Base-by-base conservation (phyloP, 2,329 filamentous ascomycete species). In the Zymoseptoria ardabiliae region DNA sequence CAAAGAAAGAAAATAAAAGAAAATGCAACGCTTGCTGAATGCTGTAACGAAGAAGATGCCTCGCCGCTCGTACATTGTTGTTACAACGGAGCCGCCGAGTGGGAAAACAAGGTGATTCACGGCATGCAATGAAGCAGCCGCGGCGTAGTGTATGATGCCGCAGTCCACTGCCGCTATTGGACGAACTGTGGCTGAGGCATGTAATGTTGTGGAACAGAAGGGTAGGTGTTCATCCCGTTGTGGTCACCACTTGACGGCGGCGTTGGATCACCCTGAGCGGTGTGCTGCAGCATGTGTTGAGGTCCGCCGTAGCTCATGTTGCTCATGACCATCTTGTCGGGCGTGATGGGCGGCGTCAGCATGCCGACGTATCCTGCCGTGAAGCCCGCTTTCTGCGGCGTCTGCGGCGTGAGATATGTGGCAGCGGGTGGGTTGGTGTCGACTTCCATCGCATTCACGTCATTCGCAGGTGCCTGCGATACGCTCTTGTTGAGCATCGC, bases 271-370 rank as follows among this genome's bases (percentile, higher is more conserved):
- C 67, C 70, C 17, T 67, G 61, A 9, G 60, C 53, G 56, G 68
- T 57, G 22, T 66, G 67, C 45, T 67, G 62, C 56, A 69, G 58
- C 56, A 68, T 57, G 25, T 61, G 58, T 53, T 69, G 67, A 55
- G 65, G 65, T 48, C 64, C 55, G 54, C 62, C 65, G 57, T 71
- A 70, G 49, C 41, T 58, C 19, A 59, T 54, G 41, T 58, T 61
- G 59, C 58, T 58, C 56, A 67, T 62, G 54, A 68, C 66, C 60
- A 78, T 76, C 62, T 76, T 76, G 63, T 93, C 90, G 4, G 90
- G 90, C 0, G 90, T 94, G 71, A 94, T 93, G 1, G 90, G 90
- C 23, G 90, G 90, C 17, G 90, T 94, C 66, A 92, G 82, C 74
- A 91, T 91, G 59, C 90, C 90, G 65, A 90, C 83, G 45, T 85